These are phyloP conservation scores for Ascomycota sp. DNA, from an alignment of 2,329 filamentous ascomycete species.

Conservation along the genomic window DNA sequence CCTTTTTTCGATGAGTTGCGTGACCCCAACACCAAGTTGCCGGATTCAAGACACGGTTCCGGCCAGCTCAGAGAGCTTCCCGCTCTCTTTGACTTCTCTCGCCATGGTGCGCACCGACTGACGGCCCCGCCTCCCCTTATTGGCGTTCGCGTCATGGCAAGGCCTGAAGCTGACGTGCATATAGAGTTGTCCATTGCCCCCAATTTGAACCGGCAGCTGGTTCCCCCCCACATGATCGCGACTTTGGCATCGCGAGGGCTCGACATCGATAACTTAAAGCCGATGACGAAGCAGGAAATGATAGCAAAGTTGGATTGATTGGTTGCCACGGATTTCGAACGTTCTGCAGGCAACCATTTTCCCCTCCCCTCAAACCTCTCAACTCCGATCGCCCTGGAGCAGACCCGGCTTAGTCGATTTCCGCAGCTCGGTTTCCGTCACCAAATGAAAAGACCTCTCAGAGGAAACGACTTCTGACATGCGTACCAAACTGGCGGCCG, in stretches of 20 bases:
- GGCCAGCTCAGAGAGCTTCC: constrained; percentile 67
- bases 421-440: too few relatives aligned
- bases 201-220: constrained; percentile 67
- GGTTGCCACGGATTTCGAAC: too few relatives aligned
- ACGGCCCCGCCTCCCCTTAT: not conserved
- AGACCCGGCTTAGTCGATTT: too few relatives aligned
- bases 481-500: constrained; percentile 9
- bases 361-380: too few relatives aligned
- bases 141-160: too few relatives aligned
- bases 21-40: constrained; percentile 75
- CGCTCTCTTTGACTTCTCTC: constrained; percentile 77
- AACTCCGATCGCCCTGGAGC: too few relatives aligned
- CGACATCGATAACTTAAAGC: constrained; percentile 85
- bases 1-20: constrained; percentile 96
- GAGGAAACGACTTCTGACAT: too few relatives aligned
- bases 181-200: constrained; percentile 91
- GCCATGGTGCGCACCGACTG: constrained; percentile 51
- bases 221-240: constrained; percentile 63
- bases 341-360: too few relatives aligned
- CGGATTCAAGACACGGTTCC: constrained; percentile 80
- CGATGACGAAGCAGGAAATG: constrained; percentile 88
- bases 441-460: not conserved
- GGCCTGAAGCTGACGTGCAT: constrained; percentile 1
- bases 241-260: constrained; percentile 58
- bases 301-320: constrained; percentile 87